Evolutionary conservation across 192 early-diverging fungal genomes (phyloP), one percentile per base, ranked within the genome.

Genomic region (Phlyctochytrium arcticum): DNA sequence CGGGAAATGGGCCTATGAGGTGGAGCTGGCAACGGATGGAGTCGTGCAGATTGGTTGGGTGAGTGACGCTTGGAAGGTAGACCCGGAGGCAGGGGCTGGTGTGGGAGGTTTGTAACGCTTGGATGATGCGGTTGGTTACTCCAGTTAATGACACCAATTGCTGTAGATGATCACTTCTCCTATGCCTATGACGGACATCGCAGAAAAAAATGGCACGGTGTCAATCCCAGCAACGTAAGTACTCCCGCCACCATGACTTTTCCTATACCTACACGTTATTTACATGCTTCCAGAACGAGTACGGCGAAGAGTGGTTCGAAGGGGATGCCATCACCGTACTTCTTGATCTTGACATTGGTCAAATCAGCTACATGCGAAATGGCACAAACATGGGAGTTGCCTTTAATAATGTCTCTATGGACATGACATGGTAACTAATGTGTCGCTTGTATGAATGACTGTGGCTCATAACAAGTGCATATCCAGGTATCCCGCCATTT

Each of bases 41-140:
- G 90, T 93, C 55, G 87, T 93, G 74, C 91, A 93, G 60, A 70
- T 92, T 46, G 91, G 91, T 12, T 92, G 91, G 90, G 87, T 84
- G 4, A 84, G 80, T 0, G 58, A 65, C 17, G 68, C 77, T 29
- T 85, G 85, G 44, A 68, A 60, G 12, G 90, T 89, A 48, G 85
- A 87, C 30, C 89, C 89, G 5, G 89, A 92, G 50, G 88, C 87
- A 35, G 91, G 91, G 10, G 79, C 80, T 34, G 91, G 90, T 17
- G 76, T 93, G 19, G 90, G 90, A 3, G 89, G 77, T 79, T 81
- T 44, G 80, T 80, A 49, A 58, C 75, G 48, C 80, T 36, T 35
- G 48, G 19, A 51, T 54, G 23, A 21, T 34, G 37, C 8, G 49
- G 50, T 33, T 26, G 30, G 34, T 4, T 58, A 17, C 21, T 7